Percentiles rank a stretch among this genome's conserved stretches.
These are phyloP conservation scores for Magnusiomyces tetraspermus DNA, from an alignment of 1,139 yeast genomes.

Conservation along the genomic window DNA sequence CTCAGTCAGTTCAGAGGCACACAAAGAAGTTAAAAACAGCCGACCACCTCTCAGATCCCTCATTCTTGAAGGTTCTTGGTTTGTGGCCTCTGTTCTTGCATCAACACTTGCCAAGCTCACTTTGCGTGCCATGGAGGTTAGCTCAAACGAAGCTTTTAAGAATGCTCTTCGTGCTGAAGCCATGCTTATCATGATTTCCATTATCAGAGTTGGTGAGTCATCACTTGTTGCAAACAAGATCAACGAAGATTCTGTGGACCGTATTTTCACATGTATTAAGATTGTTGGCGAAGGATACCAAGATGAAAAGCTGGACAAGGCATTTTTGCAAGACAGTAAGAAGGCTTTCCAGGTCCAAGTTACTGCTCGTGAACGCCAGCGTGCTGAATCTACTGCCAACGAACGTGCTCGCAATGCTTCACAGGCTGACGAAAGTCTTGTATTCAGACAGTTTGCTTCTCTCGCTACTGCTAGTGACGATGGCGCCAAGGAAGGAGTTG, in stretches of 20 bases:
- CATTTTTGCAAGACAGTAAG: conserved; percentile 81
- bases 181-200: conserved; percentile 80
- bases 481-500: conserved; percentile 27
- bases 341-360: conserved; percentile 69
- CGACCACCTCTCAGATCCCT: conserved; percentile 73
- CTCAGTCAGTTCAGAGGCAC: conserved; percentile 37
- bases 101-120: conserved; percentile 85
- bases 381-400: conserved; percentile 49
- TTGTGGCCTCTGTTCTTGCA: conserved; percentile 79
- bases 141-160: conserved; percentile 42
- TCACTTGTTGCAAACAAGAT: conserved; percentile 62
- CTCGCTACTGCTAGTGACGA: conserved; percentile 35
- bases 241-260: conserved; percentile 92
- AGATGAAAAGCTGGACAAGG: conserved; percentile 46
- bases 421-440: conserved; percentile 72
- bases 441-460: conserved; percentile 72
- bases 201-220: conserved; percentile 84
- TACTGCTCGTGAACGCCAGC: conserved; percentile 41
- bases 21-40: conserved; percentile 30
- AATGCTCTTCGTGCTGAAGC: conserved; percentile 95
- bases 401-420: conserved; percentile 60
- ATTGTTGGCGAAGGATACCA: conserved; percentile 59
- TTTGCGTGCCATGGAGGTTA: conserved; percentile 58
- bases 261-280: conserved; percentile 76
- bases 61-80: conserved; percentile 80